Percentiles rank a stretch among this genome's conserved stretches.
Conservation (phyloP, 2,329 filamentous ascomycete genomes). For the Harringtonia aguacate region DNA sequence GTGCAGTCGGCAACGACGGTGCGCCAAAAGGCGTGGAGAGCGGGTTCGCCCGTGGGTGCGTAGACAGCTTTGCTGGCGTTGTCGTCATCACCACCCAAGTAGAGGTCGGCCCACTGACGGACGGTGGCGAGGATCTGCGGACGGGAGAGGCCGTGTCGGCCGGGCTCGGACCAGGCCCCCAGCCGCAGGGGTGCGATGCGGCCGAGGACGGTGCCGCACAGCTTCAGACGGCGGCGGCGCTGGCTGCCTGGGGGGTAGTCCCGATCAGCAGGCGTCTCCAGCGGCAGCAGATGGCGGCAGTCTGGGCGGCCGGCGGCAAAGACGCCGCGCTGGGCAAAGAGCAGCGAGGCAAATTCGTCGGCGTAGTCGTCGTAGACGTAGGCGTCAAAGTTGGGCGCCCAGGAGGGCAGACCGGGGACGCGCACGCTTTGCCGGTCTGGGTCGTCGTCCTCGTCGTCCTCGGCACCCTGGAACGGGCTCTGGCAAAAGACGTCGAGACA, state of each 20-base stretch:
- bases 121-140: neutral
- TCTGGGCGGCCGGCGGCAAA: slow-evolving; percentile 4
- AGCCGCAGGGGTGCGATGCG: slow-evolving; percentile 1
- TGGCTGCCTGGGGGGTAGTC: too few relatives aligned
- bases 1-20: slow-evolving; percentile 7
- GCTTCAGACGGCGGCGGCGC: neutral
- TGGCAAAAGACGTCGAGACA: slow-evolving; percentile 6
- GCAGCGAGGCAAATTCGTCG: slow-evolving; percentile 5
- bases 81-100: neutral
- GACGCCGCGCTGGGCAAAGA: slow-evolving; percentile 8
- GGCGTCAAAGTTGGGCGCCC: slow-evolving; percentile 9
- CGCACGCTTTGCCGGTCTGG: neutral
- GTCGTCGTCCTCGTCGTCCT: neutral
- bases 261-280: neutral
- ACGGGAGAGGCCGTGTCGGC: neutral
- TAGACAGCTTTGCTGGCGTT: neutral
- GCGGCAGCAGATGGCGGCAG: neutral
- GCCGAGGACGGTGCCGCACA: slow-evolving; percentile 3
- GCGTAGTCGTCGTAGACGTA: slow-evolving; percentile 1
- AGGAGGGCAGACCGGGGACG: slow-evolving; percentile 4
- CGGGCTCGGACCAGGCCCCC: neutral
- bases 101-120: neutral
- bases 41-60: slow-evolving; percentile 1
- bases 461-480: slow-evolving; percentile 2
- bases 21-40: slow-evolving; percentile 6